Evolutionary conservation across 2,329 filamentous ascomycete genomes (phyloP), one percentile per base, ranked within the genome.

Genomic region (Colletotrichum somersetense): DNA sequence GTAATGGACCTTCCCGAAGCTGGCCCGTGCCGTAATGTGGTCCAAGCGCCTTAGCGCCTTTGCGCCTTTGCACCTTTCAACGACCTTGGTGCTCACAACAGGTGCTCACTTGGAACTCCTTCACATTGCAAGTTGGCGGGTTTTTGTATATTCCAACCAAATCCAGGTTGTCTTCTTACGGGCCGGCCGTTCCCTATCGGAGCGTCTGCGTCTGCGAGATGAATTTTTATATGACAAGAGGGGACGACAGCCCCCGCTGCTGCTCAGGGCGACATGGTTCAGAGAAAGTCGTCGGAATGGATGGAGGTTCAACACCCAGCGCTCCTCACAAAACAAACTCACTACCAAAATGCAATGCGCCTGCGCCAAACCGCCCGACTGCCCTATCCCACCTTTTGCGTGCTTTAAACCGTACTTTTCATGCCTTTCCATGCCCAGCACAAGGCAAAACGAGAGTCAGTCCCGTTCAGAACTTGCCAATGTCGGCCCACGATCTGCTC

Each of bases 401-500:
- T 30, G 26, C 56, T 56, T 62, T 67, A n/a, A 8, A 30, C 12
- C 33, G 12, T 40, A 23, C 20, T 20, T n/a, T 42, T 14, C 35
- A 18, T 56, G 26, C 48, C 46, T 48, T 42, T n/a, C 23, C 38
- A 62, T 33, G 20, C 14, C 62, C n/a, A 50, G 33, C 26, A 57
- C 23, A 18, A 42, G 62, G 57, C 33, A 18, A 48, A 48, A 44
- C 23, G 38, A 8, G 48, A 53, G 50, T n/a, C 55, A 26, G 53
- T 23, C 23, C 53, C 42, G 11, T 26, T 71, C 62, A 74, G 52
- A 74, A 77, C 65, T 68, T 71, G 3, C 67, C 79, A 46, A 78
- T 33, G n/a, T 81, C 79, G 38, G 71, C 57, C 85, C 84, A 87
- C 35, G 70, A 76, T 73, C 80, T 82, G 38, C 74, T 79, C 75